These are phyloP conservation scores for Sesbania bispinosa DNA, from an alignment of 306 rosid species.

Conservation along the genomic window DNA sequence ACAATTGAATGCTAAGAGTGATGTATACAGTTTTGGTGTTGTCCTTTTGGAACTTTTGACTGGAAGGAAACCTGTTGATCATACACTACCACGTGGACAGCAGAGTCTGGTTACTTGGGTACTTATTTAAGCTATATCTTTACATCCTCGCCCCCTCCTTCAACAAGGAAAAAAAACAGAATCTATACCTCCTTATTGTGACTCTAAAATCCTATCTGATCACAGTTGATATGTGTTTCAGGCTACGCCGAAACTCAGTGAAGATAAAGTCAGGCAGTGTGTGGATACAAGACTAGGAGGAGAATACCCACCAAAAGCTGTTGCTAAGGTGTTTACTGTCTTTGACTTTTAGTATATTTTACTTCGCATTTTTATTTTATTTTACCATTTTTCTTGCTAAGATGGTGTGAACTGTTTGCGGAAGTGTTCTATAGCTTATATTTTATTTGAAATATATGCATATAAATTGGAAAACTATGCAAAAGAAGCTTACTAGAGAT, in stretches of 20 bases:
- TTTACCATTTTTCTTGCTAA: not conserved
- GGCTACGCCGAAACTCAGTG: conserved; percentile 98
- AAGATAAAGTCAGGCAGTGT: conserved; percentile 89
- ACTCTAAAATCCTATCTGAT: conserved; percentile 32
- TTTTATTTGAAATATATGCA: conserved; percentile 10
- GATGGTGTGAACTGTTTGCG: not conserved
- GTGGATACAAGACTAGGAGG: conserved; percentile 80
- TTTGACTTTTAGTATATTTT: not conserved
- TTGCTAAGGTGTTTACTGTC: conserved; percentile 63
- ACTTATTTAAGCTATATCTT: conserved; percentile 28
- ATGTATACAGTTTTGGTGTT: conserved; percentile 94
- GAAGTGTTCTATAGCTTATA: not conserved
- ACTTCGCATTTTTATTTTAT: not conserved
- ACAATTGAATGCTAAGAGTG: conserved; percentile 92
- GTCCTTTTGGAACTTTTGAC: conserved; percentile 92
- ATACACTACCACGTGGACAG: conserved; percentile 89
- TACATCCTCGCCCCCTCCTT: not conserved
- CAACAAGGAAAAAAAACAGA: not conserved
- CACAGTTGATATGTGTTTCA: conserved; percentile 33
- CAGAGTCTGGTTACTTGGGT: conserved; percentile 98
- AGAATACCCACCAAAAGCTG: conserved; percentile 93
- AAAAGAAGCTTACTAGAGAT: not conserved
- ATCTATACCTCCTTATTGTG: not conserved
- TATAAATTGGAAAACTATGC: conserved; percentile 14
- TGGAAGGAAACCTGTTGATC: conserved; percentile 94